Evolutionary conservation across 2,329 filamentous ascomycete species (phyloP).

Genomic region (Ilyonectria robusta): DNA sequence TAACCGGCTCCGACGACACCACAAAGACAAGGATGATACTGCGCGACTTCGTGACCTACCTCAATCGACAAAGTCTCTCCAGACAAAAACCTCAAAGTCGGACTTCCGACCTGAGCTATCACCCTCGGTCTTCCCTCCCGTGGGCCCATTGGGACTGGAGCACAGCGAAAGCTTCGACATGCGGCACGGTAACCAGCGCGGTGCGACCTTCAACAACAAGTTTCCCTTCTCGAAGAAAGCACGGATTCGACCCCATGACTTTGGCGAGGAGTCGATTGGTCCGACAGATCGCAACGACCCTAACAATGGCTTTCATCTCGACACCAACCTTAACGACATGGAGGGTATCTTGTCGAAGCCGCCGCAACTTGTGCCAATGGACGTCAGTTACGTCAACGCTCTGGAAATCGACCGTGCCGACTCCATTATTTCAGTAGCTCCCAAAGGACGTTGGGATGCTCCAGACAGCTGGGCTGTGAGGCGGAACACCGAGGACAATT

Average conservation of each 20-base stretch:
- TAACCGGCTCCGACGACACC: constrained; percentile 65
- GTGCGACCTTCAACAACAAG: constrained; percentile 72
- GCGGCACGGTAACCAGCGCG: constrained; percentile 51
- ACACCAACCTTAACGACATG: constrained; percentile 92
- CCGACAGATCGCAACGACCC: constrained; percentile 72
- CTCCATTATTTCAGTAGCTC: constrained; percentile 50
- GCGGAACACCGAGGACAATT: constrained; percentile 76
- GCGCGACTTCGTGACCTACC: constrained; percentile 64
- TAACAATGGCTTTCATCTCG: constrained; percentile 80
- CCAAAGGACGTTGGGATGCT: constrained; percentile 84
- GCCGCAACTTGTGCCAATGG: constrained; percentile 79
- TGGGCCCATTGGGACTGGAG: constrained; percentile 48
- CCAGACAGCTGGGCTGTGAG: constrained; percentile 98
- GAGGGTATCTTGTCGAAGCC: constrained; percentile 87
- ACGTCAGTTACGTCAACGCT: constrained; percentile 64
- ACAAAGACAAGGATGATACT: constrained; percentile 64
- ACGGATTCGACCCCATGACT: constrained; percentile 64
- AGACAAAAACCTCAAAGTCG: constrained; percentile 63
- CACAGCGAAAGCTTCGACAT: constrained; percentile 50
- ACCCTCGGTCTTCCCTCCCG: constrained; percentile 54
- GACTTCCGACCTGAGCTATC: constrained; percentile 61
- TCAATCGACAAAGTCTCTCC: constrained; percentile 67
- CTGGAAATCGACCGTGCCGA: constrained; percentile 60
- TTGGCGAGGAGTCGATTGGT: constrained; percentile 71
- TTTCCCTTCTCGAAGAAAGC: constrained; percentile 73